These are phyloP conservation scores for Combretum micranthum DNA, from an alignment of 345 rosid species.

Conservation along the genomic window DNA sequence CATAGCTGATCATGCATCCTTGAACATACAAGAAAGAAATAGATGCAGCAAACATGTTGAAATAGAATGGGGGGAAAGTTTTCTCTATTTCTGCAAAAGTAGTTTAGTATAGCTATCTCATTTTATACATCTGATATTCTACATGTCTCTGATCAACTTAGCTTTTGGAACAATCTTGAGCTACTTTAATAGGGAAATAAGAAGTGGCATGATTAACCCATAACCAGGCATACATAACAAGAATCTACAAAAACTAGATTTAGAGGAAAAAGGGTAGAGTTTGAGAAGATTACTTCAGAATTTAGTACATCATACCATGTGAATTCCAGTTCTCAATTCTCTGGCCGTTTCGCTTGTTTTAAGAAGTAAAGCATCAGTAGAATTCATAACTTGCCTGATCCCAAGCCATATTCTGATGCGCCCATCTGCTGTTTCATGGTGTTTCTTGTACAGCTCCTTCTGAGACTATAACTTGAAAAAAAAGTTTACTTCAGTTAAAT, in stretches of 20 bases:
- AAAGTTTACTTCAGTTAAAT: slow-evolving; percentile 8
- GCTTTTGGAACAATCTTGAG: too few species aligned
- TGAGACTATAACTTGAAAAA: slow-evolving; percentile 44
- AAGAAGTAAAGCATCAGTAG: slow-evolving; percentile 47
- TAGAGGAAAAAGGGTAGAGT: neutral
- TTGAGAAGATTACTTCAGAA: neutral
- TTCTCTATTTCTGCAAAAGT: too few species aligned
- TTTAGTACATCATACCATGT: slow-evolving; percentile 37
- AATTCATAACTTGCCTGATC: slow-evolving; percentile 60
- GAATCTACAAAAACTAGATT: neutral
- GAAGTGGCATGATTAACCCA: too few species aligned
- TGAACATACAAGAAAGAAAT: too few species aligned
- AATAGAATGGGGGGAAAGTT: too few species aligned
- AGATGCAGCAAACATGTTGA: too few species aligned
- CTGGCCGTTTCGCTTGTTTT: slow-evolving; percentile 48
- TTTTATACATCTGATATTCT: too few species aligned
- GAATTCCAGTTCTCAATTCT: slow-evolving; percentile 63
- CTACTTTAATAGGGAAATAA: too few species aligned
- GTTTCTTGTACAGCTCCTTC: slow-evolving; percentile 47
- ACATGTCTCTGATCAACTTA: too few species aligned
- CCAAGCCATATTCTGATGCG: slow-evolving; percentile 65
- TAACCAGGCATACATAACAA: neutral
- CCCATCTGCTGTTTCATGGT: slow-evolving; percentile 60
- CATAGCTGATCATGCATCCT: too few species aligned
- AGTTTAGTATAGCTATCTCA: too few species aligned